Conservation (phyloP, 306 rosid species). For the Prunus mira region DNA sequence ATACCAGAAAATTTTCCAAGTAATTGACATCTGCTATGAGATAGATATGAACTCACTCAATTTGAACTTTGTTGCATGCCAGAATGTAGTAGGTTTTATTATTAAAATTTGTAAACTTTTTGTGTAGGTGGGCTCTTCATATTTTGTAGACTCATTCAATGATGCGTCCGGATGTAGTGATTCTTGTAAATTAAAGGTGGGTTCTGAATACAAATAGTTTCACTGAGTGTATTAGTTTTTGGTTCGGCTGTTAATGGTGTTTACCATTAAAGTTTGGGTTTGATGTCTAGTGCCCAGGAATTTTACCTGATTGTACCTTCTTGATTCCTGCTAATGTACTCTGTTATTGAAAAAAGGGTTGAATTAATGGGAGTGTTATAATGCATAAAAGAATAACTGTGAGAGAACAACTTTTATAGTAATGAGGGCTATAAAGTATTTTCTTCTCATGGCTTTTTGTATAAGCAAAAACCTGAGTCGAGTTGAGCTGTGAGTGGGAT, state of each 20-base stretch:
- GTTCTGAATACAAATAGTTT: slow-evolving; percentile 19
- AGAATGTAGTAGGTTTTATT: slow-evolving; percentile 1
- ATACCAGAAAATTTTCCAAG: slow-evolving; percentile 62
- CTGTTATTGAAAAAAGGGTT: not conserved
- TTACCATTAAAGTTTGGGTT: not conserved
- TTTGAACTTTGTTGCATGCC: slow-evolving; percentile 22
- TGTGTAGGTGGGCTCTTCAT: slow-evolving; percentile 54
- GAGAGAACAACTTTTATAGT: not conserved
- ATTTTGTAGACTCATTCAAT: slow-evolving; percentile 24
- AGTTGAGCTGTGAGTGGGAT: not conserved
- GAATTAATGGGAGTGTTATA: not conserved
- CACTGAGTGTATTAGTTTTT: slow-evolving; percentile 12
- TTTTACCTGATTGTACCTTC: not conserved
- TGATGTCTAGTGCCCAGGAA: not conserved
- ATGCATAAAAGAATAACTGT: not conserved
- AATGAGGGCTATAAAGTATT: not conserved
- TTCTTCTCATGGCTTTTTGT: not conserved
- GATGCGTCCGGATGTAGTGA: slow-evolving; percentile 36
- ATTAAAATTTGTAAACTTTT: slow-evolving; percentile 12
- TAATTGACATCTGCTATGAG: slow-evolving; percentile 27
- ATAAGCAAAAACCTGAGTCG: not conserved
- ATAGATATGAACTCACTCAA: slow-evolving; percentile 19
- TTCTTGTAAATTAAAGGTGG: slow-evolving; percentile 76
- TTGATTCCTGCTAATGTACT: not conserved
- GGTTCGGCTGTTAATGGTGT: slow-evolving; percentile 4